These are phyloP conservation scores for Boletellus ananas DNA, from an alignment of 768 basidiomycete species.

Conservation along the genomic window DNA sequence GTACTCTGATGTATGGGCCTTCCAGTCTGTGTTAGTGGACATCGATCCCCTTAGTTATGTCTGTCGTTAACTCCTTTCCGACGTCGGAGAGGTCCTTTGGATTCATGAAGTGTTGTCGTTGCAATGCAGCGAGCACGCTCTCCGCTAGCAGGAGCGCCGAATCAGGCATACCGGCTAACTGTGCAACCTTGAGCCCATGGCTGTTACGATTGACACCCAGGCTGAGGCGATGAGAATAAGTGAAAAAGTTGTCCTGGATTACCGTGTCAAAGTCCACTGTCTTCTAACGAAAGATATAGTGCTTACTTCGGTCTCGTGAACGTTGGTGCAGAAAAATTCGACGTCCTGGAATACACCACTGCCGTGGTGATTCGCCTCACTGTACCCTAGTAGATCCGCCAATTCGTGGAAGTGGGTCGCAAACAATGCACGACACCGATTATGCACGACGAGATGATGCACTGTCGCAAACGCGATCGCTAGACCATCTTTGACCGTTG, in stretches of 20 bases:
- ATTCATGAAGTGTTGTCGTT: constrained; percentile 22
- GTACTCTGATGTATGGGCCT: not conserved
- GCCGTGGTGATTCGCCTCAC: constrained; percentile 37
- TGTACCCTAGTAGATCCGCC: constrained; percentile 74
- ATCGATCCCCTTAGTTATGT: not conserved
- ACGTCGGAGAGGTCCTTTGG: constrained; percentile 30
- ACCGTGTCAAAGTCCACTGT: not conserved
- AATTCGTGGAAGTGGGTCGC: constrained; percentile 99
- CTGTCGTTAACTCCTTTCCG: constrained; percentile 27
- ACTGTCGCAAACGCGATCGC: constrained; percentile 92
- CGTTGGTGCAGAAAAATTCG: constrained; percentile 85
- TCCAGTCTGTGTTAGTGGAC: not conserved
- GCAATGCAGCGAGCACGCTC: constrained; percentile 45
- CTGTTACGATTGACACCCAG: constrained; percentile 89
- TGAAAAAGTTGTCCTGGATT: constrained; percentile 66
- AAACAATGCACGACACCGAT: constrained; percentile 82
- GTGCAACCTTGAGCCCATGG: constrained; percentile 87
- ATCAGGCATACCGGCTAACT: constrained; percentile 78
- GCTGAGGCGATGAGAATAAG: constrained; percentile 76
- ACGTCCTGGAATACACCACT: constrained; percentile 55
- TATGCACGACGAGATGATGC: constrained; percentile 70
- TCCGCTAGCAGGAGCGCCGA: constrained; percentile 57
- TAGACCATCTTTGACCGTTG: constrained; percentile 86
- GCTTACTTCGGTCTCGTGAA: constrained; percentile 73
- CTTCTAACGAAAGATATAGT: not conserved